Conservation (phyloP, 2,329 filamentous ascomycete genomes). For the Westerdykella ornata region DNA sequence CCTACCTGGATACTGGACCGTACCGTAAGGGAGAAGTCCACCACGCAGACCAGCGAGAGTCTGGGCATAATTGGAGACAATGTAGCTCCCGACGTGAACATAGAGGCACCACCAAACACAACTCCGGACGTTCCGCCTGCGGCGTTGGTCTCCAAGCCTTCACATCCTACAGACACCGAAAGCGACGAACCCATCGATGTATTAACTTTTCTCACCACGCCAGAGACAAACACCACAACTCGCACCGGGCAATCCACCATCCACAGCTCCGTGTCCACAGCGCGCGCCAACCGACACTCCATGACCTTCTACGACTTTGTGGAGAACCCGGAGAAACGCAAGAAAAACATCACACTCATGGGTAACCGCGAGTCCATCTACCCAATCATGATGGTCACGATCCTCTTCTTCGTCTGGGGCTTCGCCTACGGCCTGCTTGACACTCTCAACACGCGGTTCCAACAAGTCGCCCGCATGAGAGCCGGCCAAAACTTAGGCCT, state of each 20-base stretch:
- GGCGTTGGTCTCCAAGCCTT: constrained; percentile 10
- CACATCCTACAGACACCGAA: constrained; percentile 9
- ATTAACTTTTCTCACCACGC: constrained; percentile 50
- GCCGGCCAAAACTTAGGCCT: constrained; percentile 59
- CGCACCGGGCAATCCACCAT: constrained; percentile 35
- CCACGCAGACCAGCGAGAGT: constrained; percentile 26
- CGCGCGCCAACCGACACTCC: constrained; percentile 19
- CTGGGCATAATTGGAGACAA: constrained; percentile 20
- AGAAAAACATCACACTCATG: constrained; percentile 64
- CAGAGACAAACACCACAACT: constrained; percentile 38
- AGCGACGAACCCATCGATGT: constrained; percentile 24
- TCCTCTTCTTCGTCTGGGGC: constrained; percentile 84
- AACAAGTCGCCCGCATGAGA: constrained; percentile 55
- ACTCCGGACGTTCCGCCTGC: constrained; percentile 20
- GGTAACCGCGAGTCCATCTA: constrained; percentile 59
- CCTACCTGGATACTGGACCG: constrained; percentile 51
- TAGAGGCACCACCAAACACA: constrained; percentile 3
- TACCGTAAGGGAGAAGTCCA: constrained; percentile 23
- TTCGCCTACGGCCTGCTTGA: constrained; percentile 84
- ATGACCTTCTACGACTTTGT: constrained; percentile 69
- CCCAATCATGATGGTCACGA: constrained; percentile 67
- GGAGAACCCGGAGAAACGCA: constrained; percentile 52
- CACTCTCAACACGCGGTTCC: constrained; percentile 67
- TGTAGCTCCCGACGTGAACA: constrained; percentile 6
- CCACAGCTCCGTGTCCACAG: constrained; percentile 20